Percentiles rank a stretch among this genome's conserved stretches.
Evolutionary conservation across 1,284 basidiomycete genomes (phyloP).

Genomic region (Ceratorhiza oryzae-sativae): DNA sequence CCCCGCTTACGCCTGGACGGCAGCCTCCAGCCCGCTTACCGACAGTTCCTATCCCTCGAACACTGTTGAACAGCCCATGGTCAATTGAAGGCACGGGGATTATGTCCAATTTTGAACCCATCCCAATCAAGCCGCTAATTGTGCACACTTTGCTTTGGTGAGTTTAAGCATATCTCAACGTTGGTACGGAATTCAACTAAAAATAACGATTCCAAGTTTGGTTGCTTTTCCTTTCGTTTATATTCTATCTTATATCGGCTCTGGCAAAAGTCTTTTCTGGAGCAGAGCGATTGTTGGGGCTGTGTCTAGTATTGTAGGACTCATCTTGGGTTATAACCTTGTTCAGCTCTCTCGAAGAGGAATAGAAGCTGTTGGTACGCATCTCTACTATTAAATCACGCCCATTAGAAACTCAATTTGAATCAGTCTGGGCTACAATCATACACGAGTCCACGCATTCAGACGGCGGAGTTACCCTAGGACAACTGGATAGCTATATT

Average conservation of each 20-base stretch:
- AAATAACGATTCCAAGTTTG: background rate
- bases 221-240: constrained; percentile 21
- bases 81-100: background rate
- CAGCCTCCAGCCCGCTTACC: constrained; percentile 16
- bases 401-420: background rate
- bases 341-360: constrained; percentile 25
- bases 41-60: constrained; percentile 23
- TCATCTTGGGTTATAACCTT: constrained; percentile 18
- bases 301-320: constrained; percentile 6
- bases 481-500: constrained; percentile 7
- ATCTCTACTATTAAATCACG: too few relatives aligned
- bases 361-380: constrained; percentile 23
- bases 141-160: constrained; percentile 23
- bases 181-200: background rate
- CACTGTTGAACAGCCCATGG: background rate
- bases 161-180: background rate
- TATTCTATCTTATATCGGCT: background rate
- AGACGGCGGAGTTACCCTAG: constrained; percentile 23
- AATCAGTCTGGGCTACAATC: constrained; percentile 32
- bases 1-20: background rate
- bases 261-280: constrained; percentile 6
- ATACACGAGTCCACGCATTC: constrained; percentile 31
- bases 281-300: constrained; percentile 17
- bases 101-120: constrained; percentile 30
- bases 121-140: constrained; percentile 1